Percentiles rank a stretch among this genome's conserved stretches.
These are phyloP conservation scores for Apiospora marii DNA, from an alignment of 2,329 filamentous ascomycete species.

Conservation along the genomic window DNA sequence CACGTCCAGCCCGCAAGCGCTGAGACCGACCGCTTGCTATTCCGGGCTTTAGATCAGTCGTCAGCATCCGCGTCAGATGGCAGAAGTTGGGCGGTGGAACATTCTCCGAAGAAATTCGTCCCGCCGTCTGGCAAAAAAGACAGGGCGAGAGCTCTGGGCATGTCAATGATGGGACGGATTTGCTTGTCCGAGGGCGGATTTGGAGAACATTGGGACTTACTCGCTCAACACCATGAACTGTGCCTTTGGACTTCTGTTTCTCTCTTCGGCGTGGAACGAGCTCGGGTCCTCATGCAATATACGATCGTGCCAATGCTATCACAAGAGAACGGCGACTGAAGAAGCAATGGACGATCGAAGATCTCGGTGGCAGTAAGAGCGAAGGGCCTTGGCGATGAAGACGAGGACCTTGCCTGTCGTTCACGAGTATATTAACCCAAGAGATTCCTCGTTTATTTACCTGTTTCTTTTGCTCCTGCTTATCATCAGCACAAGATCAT, in stretches of 20 bases:
- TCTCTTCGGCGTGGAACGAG: background rate
- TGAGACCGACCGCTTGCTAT: background rate
- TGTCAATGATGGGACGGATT: background rate
- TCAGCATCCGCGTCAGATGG: constrained; percentile 14
- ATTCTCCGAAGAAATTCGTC: too few species aligned
- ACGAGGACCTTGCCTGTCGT: background rate
- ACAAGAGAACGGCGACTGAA: background rate
- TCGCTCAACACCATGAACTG: background rate
- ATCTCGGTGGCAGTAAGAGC: background rate
- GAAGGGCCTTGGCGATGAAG: background rate
- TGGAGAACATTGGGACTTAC: background rate
- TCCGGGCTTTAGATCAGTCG: background rate
- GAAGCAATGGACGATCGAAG: background rate
- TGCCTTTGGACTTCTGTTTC: background rate
- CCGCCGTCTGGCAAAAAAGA: background rate
- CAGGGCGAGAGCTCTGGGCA: background rate
- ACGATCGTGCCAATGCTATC: background rate
- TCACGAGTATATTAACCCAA: background rate
- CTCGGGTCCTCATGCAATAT: background rate
- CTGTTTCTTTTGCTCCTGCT: background rate
- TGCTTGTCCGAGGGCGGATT: background rate
- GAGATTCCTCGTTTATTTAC: background rate
- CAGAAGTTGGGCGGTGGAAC: background rate
- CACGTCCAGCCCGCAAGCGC: background rate
- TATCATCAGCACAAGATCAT: background rate